Percentiles rank a stretch among this genome's conserved stretches.
These are phyloP conservation scores for Fusarium staphyleae DNA, from an alignment of 2,329 filamentous ascomycete species.

Conservation along the genomic window DNA sequence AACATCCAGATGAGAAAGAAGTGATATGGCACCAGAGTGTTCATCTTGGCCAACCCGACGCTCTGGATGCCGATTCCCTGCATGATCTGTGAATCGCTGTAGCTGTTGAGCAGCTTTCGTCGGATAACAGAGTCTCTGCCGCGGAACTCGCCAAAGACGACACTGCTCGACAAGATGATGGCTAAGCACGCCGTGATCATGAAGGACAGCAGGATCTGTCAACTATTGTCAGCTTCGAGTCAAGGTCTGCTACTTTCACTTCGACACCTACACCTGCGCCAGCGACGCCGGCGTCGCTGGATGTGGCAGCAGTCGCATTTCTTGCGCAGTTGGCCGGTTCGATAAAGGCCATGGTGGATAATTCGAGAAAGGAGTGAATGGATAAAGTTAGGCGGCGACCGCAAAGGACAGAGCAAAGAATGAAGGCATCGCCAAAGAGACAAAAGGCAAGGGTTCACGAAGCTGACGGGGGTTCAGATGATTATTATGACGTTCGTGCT, in stretches of 20 bases:
- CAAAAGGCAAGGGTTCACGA: conserved; percentile 17
- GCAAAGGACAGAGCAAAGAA: conserved; percentile 1
- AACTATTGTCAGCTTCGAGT: conserved; percentile 13
- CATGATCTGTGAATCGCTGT: conserved; percentile 73
- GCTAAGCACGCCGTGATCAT: conserved; percentile 68
- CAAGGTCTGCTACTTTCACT: conserved; percentile 34
- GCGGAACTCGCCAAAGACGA: conserved; percentile 62
- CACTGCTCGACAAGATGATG: conserved; percentile 60
- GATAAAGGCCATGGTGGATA: conserved; percentile 61
- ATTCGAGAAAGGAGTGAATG: not conserved
- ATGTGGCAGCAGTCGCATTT: conserved; percentile 50
- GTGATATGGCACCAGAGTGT: conserved; percentile 68
- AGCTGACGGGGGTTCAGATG: conserved; percentile 18
- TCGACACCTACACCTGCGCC: conserved; percentile 56
- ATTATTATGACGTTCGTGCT: conserved; percentile 40
- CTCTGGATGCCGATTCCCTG: conserved; percentile 73
- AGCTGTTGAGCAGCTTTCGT: conserved; percentile 69
- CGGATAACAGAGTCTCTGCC: conserved; percentile 59
- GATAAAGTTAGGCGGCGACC: conserved; percentile 12
- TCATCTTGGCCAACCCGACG: conserved; percentile 66
- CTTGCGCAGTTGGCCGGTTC: conserved; percentile 67
- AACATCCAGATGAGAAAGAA: conserved; percentile 77
- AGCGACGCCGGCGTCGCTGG: conserved; percentile 66
- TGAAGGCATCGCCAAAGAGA: conserved; percentile 23
- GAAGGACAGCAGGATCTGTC: conserved; percentile 63